Conservation (phyloP, 2,329 filamentous ascomycete species). For the Hypoxylon sp. region DNA sequence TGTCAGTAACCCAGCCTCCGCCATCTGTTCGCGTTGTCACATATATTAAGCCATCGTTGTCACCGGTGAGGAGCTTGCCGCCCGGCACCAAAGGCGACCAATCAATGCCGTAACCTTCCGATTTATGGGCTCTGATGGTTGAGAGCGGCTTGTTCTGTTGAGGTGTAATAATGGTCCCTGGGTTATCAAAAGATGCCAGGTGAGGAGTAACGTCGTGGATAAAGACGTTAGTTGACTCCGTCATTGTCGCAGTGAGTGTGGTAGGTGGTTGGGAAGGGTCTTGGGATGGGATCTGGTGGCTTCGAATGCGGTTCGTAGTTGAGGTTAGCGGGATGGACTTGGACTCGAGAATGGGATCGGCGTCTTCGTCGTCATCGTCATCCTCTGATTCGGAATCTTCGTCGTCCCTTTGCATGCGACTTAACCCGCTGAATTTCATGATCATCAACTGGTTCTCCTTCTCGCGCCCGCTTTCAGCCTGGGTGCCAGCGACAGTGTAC, state of each 20-base stretch:
- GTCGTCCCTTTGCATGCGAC: conserved; percentile 82
- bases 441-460: conserved; percentile 95
- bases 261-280: conserved; percentile 80
- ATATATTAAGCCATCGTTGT: conserved; percentile 92
- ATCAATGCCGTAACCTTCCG: conserved; percentile 96
- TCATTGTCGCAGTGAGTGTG: conserved; percentile 92
- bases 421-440: conserved; percentile 94
- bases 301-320: conserved; percentile 94
- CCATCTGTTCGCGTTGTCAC: conserved; percentile 87
- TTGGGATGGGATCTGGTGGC: conserved; percentile 81
- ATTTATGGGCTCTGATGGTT: conserved; percentile 90
- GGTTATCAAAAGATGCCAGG: conserved; percentile 89
- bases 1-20: conserved; percentile 91
- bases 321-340: conserved; percentile 87
- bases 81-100: conserved; percentile 88
- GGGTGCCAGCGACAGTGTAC: conserved; percentile 94
- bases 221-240: conserved; percentile 87
- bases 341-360: conserved; percentile 94
- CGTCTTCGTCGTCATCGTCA: conserved; percentile 79
- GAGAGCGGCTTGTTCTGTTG: conserved; percentile 90
- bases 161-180: conserved; percentile 83
- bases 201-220: conserved; percentile 96
- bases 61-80: conserved; percentile 91
- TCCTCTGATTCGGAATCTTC: conserved; percentile 78
- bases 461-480: conserved; percentile 81